These are phyloP conservation scores for Theileria luwenshuni DNA, from an alignment of 169 alveolate genomes.

Conservation along the genomic window DNA sequence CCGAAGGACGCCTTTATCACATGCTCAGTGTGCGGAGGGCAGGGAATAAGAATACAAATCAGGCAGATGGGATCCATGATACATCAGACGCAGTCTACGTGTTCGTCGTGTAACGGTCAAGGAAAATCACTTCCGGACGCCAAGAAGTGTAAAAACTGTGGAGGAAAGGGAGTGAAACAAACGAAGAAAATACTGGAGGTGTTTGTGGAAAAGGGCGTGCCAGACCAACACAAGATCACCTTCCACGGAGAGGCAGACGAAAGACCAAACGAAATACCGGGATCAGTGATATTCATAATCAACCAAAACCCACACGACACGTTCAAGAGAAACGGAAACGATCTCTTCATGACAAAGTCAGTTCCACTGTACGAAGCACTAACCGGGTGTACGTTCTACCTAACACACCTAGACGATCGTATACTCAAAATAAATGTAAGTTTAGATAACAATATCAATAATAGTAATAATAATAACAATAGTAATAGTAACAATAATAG, in stretches of 20 bases:
- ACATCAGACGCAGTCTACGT: constrained; percentile 88
- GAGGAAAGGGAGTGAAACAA: constrained; percentile 86
- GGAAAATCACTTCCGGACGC: constrained; percentile 86
- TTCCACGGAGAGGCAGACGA: constrained; percentile 96
- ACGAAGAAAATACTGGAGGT: constrained; percentile 92
- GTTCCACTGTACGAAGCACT: constrained; percentile 92
- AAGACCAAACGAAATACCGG: constrained; percentile 92
- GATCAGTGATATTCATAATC: constrained; percentile 90
- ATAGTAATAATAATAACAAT: too few species aligned
- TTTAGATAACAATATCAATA: neutral
- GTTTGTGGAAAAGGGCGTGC: constrained; percentile 93
- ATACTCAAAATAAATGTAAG: constrained; percentile 76
- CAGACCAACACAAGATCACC: constrained; percentile 90
- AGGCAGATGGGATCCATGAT: constrained; percentile 90
- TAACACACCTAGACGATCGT: constrained; percentile 94
- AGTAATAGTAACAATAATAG: too few species aligned
- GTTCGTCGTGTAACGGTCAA: constrained; percentile 90
- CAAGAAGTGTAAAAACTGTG: constrained; percentile 89
- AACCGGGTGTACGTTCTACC: constrained; percentile 90
- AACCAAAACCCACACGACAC: constrained; percentile 86
- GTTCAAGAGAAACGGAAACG: constrained; percentile 93
- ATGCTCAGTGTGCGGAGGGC: constrained; percentile 95
- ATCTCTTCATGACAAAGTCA: constrained; percentile 86
- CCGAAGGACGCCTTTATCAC: constrained; percentile 88
- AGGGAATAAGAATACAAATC: constrained; percentile 86